Evolutionary conservation across 2,329 filamentous ascomycete genomes (phyloP), one percentile per base, ranked within the genome.

Genomic region (Colletotrichum falcatum): DNA sequence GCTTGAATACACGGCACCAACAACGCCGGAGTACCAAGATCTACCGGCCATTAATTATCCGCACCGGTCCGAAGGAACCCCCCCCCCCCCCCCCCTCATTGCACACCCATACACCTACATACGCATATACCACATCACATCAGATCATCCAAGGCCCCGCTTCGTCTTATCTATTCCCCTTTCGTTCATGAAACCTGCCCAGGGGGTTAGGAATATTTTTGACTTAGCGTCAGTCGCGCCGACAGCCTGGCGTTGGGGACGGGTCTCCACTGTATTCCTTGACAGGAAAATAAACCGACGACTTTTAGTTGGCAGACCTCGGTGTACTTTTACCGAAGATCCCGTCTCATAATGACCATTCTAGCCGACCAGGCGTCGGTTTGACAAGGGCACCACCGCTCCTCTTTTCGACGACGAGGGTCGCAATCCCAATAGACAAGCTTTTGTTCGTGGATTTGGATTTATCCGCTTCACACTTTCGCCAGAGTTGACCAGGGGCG

Each of bases 31-130:
- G 53, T 49, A 60, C 55, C 62, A 66, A 53, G 62, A 35, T 37
- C 26, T 35, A 35, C 55, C 39, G 39, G 39, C 51, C 42, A 44
- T 65, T 56, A 56, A 66, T 66, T 66, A 70, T 66, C 66, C 61
- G 59, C 44, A 51, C 46, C 66, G 66, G 70, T 66, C 70, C 70
- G 61, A 66, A 58, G 35, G 55, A n/a, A 53, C n/a, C n/a, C n/a
- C n/a, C n/a, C n/a, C n/a, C n/a, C n/a, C n/a, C n/a, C n/a, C 58
- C 14, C 58, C 55, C 53, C 20, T 48, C 33, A 49, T 18, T 18
- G 16, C 9, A 26, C 12, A 16, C 46, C 18, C 20, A n/a, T n/a
- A 7, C 3, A 20, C n/a, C 16, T 11, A 16, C 14, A 28, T 18
- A 35, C 30, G n/a, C 51, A 8, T 33, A n/a, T 2, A 26, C 58